A percentile compares a stretch with the other conserved stretches of the same genome.
These are phyloP conservation scores for Parafenestella ontariensis DNA, from an alignment of 2,329 filamentous ascomycete species.

Conservation along the genomic window DNA sequence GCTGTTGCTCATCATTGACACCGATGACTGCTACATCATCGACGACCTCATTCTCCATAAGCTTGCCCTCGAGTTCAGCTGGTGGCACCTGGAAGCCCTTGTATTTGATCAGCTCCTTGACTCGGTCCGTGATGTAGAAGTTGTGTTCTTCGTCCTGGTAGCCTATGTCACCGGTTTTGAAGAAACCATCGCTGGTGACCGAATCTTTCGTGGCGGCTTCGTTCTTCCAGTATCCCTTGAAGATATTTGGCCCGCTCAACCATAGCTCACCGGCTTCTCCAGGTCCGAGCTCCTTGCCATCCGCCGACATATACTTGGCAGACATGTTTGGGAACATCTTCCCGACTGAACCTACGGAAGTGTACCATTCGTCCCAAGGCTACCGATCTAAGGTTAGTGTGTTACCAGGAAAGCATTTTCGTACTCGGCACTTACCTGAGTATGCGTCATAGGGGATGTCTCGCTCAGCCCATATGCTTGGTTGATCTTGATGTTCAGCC, in stretches of 20 bases:
- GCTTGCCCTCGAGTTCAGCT: slow-evolving; percentile 37
- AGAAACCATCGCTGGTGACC: slow-evolving; percentile 73
- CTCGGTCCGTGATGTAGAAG: slow-evolving; percentile 41
- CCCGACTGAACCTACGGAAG: slow-evolving; percentile 73
- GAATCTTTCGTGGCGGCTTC: slow-evolving; percentile 71
- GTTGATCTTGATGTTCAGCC: slow-evolving; percentile 61
- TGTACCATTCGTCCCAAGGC: slow-evolving; percentile 36
- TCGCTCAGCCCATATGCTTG: slow-evolving; percentile 36
- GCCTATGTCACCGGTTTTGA: slow-evolving; percentile 41
- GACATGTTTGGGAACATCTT: slow-evolving; percentile 78
- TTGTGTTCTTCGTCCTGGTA: slow-evolving; percentile 33
- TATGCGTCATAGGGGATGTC: slow-evolving; percentile 34
- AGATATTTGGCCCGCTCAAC: slow-evolving; percentile 79
- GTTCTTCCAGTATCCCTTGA: slow-evolving; percentile 78
- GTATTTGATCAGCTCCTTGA: slow-evolving; percentile 45
- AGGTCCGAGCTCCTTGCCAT: slow-evolving; percentile 63
- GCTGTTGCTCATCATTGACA: slow-evolving; percentile 32
- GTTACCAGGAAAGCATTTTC: not conserved
- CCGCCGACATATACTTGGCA: slow-evolving; percentile 74
- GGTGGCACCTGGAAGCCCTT: slow-evolving; percentile 41
- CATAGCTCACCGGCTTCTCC: slow-evolving; percentile 67
- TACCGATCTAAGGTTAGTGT: slow-evolving; percentile 1
- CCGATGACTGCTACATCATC: slow-evolving; percentile 39
- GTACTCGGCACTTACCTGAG: slow-evolving; percentile 18
- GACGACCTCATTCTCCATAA: slow-evolving; percentile 31